These are phyloP conservation scores for Lepiota subincarnata DNA, from an alignment of 768 basidiomycete species.

Conservation along the genomic window DNA sequence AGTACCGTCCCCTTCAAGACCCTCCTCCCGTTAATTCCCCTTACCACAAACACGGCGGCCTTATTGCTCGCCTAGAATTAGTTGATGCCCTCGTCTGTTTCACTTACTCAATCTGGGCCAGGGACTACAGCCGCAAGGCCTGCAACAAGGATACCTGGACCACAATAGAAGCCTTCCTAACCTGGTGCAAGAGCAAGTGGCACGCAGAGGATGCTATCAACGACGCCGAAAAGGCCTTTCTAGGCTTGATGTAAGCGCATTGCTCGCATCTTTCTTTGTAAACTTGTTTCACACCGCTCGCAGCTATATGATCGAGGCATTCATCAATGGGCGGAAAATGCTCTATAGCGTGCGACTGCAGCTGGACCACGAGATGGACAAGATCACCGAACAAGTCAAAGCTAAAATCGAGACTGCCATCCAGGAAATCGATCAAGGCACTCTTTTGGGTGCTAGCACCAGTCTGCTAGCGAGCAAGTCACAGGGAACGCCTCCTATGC, in stretches of 20 bases:
- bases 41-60: constrained; percentile 71
- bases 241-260: constrained; percentile 73
- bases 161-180: constrained; percentile 65
- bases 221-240: constrained; percentile 58
- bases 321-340: constrained; percentile 49
- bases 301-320: constrained; percentile 79
- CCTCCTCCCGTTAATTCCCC: constrained; percentile 63
- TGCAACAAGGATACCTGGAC: constrained; percentile 64
- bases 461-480: constrained; percentile 31
- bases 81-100: constrained; percentile 82
- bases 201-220: constrained; percentile 44
- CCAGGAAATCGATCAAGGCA: constrained; percentile 26
- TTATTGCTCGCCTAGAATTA: constrained; percentile 76
- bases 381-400: constrained; percentile 29
- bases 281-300: constrained; percentile 26
- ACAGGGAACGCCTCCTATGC: constrained; percentile 63
- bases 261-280: constrained; percentile 24
- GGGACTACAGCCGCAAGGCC: constrained; percentile 52
- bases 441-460: constrained; percentile 18
- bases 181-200: constrained; percentile 73
- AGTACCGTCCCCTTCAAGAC: constrained; percentile 56
- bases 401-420: constrained; percentile 39
- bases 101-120: constrained; percentile 79
- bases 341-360: constrained; percentile 28
- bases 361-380: constrained; percentile 37